Conservation (phyloP, 257 asterid genomes). For the Capsicum pubescens region DNA sequence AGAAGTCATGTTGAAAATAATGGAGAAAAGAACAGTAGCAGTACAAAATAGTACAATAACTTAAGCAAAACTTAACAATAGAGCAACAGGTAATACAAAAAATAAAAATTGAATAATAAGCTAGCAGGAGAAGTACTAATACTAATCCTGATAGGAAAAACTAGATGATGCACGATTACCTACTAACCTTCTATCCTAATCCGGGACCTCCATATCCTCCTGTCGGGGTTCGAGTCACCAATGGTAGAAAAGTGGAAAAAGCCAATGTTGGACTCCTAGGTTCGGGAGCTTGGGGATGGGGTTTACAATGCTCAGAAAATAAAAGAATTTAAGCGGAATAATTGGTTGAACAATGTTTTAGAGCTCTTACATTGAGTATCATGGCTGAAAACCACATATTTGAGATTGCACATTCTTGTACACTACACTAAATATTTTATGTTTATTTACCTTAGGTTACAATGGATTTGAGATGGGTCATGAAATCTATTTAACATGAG, state of each 20-base stretch:
- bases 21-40: too few relatives aligned
- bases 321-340: background rate
- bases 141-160: too few relatives aligned
- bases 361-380: background rate
- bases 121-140: too few relatives aligned
- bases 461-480: slow-evolving; percentile 18
- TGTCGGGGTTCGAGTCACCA: background rate
- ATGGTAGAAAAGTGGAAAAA: background rate
- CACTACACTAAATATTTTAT: background rate
- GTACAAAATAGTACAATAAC: too few relatives aligned
- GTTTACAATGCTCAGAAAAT: background rate
- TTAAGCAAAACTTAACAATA: too few relatives aligned
- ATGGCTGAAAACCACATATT: background rate
- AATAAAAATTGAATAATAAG: too few relatives aligned
- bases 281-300: background rate
- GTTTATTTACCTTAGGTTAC: background rate
- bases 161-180: too few relatives aligned
- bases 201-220: too few relatives aligned
- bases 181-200: too few relatives aligned
- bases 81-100: too few relatives aligned
- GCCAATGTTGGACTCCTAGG: background rate
- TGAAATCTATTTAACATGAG: background rate
- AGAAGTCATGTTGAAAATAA: too few relatives aligned
- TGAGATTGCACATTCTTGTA: background rate
- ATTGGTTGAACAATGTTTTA: background rate